Evolutionary conservation across 1,139 yeast genomes (phyloP).

Genomic region (Pichia cactophila): DNA sequence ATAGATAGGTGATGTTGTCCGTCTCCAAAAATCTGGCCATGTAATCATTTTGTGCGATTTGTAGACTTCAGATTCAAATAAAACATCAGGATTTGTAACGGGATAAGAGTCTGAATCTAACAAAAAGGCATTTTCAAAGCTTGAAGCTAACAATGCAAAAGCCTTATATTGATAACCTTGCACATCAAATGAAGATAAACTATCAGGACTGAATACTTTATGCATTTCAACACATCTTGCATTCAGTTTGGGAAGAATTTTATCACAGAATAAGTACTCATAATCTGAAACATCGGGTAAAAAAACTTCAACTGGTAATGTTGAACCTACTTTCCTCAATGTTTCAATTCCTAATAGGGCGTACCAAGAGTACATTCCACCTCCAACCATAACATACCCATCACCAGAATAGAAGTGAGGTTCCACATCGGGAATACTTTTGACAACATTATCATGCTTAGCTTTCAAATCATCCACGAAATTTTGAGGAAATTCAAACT

Average conservation of each 20-base stretch:
- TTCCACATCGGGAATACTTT: constrained; percentile 18
- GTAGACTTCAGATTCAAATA: constrained; percentile 37
- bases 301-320: constrained; percentile 67
- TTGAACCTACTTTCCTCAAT: constrained; percentile 53
- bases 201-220: constrained; percentile 29
- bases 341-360: constrained; percentile 56
- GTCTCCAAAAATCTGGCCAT: constrained; percentile 67
- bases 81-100: constrained; percentile 41
- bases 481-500: constrained; percentile 22
- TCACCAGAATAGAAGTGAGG: constrained; percentile 45
- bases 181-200: constrained; percentile 27
- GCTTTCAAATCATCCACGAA: constrained; percentile 21
- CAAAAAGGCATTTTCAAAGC: constrained; percentile 45
- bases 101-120: constrained; percentile 52
- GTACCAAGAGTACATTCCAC: constrained; percentile 69
- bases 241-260: constrained; percentile 37
- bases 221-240: constrained; percentile 41
- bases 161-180: constrained; percentile 53
- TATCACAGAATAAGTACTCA: constrained; percentile 40
- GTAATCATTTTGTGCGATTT: constrained; percentile 27
- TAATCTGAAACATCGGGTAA: constrained; percentile 40
- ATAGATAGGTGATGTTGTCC: constrained; percentile 50
- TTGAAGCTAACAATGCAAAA: constrained; percentile 44
- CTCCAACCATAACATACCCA: constrained; percentile 77
- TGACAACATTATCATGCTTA: constrained; percentile 22